A percentile compares a stretch with the other conserved stretches of the same genome.
phyloP scores from a whole-genome alignment of 257 asterid species.

The Nicotiana otophora region DNA sequence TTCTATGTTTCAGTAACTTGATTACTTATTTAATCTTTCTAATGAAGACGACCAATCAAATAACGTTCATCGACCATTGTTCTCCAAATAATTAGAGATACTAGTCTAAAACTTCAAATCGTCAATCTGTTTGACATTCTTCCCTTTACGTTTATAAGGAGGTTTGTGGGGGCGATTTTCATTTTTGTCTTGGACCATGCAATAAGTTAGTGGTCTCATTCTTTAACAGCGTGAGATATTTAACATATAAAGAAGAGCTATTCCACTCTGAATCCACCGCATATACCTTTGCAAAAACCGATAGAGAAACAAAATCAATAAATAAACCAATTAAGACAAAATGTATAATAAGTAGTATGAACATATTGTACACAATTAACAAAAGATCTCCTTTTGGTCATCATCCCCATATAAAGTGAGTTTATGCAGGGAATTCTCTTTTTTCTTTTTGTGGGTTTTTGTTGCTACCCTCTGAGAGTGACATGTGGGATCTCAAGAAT shows the following conservation, averaged over 20 bases:
- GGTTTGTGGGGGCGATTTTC: conserved; percentile 25
- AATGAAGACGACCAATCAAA: no score
- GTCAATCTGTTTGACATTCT: no score
- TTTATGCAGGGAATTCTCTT: neutral
- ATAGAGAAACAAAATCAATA: conserved; percentile 1
- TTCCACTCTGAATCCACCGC: conserved; percentile 24
- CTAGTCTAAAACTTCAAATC: no score
- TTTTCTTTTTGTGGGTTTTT: conserved; percentile 15
- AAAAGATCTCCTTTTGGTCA: conserved; percentile 27
- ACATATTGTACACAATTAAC: conserved; percentile 28
- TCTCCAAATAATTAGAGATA: no score
- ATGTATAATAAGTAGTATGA: neutral
- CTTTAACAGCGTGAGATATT: conserved; percentile 33
- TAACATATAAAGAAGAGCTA: conserved; percentile 43
- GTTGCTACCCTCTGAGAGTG: conserved; percentile 21
- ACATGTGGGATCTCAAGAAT: conserved; percentile 9
- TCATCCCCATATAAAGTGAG: no score
- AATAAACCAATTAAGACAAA: neutral
- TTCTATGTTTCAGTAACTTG: no score
- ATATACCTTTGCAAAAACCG: conserved; percentile 11
- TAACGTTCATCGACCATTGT: no score
- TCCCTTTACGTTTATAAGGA: neutral
- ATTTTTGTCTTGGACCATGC: conserved; percentile 24
- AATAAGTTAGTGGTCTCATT: conserved; percentile 32
- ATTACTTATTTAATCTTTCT: no score